A percentile compares a stretch with the other conserved stretches of the same genome.
phyloP scores from a whole-genome alignment of 2,329 filamentous ascomycete genomes.

The Fusarium luffae region DNA sequence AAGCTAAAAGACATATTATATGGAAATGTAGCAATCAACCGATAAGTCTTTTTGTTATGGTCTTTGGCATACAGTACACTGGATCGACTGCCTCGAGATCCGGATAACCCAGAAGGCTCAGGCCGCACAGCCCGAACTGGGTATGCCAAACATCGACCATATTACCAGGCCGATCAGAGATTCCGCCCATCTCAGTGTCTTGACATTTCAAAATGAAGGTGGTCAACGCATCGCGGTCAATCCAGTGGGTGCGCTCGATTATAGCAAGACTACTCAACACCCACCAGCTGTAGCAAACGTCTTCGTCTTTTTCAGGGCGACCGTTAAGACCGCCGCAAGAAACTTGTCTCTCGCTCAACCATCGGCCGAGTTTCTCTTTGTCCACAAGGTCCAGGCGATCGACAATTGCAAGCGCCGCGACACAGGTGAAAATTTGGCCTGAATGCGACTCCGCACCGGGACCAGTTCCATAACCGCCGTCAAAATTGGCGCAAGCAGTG shows the following conservation, averaged over 20 bases:
- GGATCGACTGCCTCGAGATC: conserved; percentile 86
- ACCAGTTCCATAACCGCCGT: conserved; percentile 90
- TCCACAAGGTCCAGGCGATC: conserved; percentile 84
- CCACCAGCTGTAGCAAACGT: conserved; percentile 99
- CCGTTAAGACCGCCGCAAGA: conserved; percentile 91
- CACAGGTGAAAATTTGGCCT: conserved; percentile 94
- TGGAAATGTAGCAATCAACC: conserved; percentile 44
- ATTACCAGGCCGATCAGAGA: conserved; percentile 90
- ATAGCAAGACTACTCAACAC: conserved; percentile 92
- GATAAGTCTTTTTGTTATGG: conserved; percentile 70
- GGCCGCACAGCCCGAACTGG: conserved; percentile 84
- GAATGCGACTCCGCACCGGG: conserved; percentile 95
- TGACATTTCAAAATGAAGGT: conserved; percentile 89
- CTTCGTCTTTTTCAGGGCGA: conserved; percentile 92
- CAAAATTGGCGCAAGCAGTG: conserved; percentile 87
- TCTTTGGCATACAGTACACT: conserved; percentile 84
- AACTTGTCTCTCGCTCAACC: conserved; percentile 93
- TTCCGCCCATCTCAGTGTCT: conserved; percentile 83
- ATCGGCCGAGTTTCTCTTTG: conserved; percentile 82
- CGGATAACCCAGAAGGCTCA: conserved; percentile 84
- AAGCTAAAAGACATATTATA: neutral
- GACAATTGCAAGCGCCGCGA: conserved; percentile 87
- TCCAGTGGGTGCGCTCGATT: conserved; percentile 90
- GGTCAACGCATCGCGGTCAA: conserved; percentile 82
- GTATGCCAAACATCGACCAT: conserved; percentile 99